phyloP scores from a whole-genome alignment of 2,329 filamentous ascomycete genomes.

The Blastomyces percursus region DNA sequence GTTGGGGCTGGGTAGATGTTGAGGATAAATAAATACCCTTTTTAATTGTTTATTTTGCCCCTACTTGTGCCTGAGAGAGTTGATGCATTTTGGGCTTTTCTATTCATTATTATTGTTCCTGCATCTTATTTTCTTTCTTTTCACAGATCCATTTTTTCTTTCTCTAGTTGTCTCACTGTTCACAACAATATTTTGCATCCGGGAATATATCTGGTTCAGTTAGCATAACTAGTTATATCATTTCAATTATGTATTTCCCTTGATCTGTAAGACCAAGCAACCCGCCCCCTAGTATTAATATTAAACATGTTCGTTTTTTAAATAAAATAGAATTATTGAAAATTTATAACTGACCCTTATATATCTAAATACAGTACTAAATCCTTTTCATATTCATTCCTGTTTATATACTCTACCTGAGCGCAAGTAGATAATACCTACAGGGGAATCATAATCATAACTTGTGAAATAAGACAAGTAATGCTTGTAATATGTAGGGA shows the following conservation, averaged over 20 bases:
- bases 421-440: neutral
- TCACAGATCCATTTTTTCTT: neutral
- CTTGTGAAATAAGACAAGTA: neutral
- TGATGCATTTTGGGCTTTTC: neutral
- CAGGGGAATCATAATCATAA: neutral
- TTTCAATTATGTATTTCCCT: neutral
- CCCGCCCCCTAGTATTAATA: neutral
- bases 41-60: neutral
- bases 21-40: neutral
- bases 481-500: neutral
- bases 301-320: neutral
- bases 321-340: neutral
- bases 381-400: neutral
- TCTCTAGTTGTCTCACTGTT: neutral
- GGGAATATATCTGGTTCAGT: neutral
- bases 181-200: too few relatives aligned
- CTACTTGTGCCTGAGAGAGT: neutral
- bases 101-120: neutral
- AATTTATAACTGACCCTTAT: neutral
- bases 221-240: too few relatives aligned
- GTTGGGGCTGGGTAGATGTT: neutral
- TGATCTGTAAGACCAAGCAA: neutral
- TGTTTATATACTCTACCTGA: neutral
- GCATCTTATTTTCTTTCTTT: neutral
- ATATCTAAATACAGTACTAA: neutral